Evolutionary conservation across 2,329 filamentous ascomycete genomes (phyloP).

Genomic region (Aspergillus phoenicis): DNA sequence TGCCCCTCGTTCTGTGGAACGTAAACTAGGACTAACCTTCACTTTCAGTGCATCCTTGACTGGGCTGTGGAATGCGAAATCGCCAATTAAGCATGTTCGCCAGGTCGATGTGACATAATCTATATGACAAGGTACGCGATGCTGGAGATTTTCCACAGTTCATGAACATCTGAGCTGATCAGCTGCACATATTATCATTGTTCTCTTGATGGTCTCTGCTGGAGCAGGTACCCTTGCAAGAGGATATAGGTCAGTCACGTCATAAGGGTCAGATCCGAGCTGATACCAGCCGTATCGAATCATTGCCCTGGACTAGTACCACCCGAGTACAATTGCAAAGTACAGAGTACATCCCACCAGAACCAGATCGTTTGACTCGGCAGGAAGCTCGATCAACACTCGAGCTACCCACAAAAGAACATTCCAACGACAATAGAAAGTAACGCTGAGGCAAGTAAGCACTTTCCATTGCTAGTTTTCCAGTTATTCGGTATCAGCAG

Average conservation of each 20-base stretch:
- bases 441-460: neutral
- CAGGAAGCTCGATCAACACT: neutral
- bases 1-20: neutral
- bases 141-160: neutral
- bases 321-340: too few species aligned
- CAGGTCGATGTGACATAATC: slow-evolving; percentile 2
- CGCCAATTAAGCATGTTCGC: neutral
- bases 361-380: neutral
- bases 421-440: slow-evolving; percentile 16
- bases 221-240: neutral
- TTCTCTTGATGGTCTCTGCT: too few species aligned
- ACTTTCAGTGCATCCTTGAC: neutral
- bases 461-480: neutral
- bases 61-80: slow-evolving; percentile 12
- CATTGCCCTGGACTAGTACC: neutral
- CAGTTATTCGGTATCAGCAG: neutral
- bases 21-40: neutral
- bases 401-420: neutral
- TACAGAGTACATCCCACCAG: neutral
- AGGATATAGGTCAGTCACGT: too few species aligned
- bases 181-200: neutral
- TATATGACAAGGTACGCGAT: slow-evolving; percentile 8
- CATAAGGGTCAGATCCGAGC: neutral
- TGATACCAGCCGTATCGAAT: neutral
- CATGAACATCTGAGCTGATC: neutral